Evolutionary conservation across 805 yeast genomes (phyloP).

Genomic region (Starmerella riodocensis): DNA sequence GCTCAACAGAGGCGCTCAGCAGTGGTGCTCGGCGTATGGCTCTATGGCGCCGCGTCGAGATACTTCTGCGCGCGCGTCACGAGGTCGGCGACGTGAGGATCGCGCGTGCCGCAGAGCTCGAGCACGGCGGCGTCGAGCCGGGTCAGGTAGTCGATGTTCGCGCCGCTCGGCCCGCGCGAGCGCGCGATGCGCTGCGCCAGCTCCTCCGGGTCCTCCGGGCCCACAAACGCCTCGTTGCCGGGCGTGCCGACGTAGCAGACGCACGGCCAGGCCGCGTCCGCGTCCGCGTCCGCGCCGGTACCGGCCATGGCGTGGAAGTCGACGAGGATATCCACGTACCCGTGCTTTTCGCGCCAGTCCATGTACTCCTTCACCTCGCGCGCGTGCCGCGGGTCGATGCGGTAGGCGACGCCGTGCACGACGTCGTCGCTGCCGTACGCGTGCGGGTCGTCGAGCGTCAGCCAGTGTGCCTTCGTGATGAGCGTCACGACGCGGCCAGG

Average conservation of each 20-base stretch:
- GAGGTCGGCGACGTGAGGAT: conserved; percentile 34
- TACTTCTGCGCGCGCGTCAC: conserved; percentile 25
- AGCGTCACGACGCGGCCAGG: conserved; percentile 88
- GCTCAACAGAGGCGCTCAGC: no score
- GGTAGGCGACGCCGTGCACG: conserved; percentile 73
- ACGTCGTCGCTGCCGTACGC: conserved; percentile 28
- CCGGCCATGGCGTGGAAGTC: conserved; percentile 41
- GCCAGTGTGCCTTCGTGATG: conserved; percentile 42
- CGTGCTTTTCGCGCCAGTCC: conserved; percentile 79
- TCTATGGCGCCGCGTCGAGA: no score
- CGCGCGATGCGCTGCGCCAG: conserved; percentile 50
- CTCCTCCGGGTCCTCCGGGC: conserved; percentile 50
- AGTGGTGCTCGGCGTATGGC: no score
- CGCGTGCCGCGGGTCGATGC: conserved; percentile 54
- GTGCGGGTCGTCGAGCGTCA: conserved; percentile 35
- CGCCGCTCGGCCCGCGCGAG: conserved; percentile 69
- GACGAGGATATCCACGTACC: conserved; percentile 59
- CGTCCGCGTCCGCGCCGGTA: conserved; percentile 16
- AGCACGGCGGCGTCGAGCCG: conserved; percentile 39
- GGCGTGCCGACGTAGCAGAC: conserved; percentile 72
- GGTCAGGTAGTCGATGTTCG: conserved; percentile 56
- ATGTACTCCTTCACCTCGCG: conserved; percentile 51
- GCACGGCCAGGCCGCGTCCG: conserved; percentile 34
- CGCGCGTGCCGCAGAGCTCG: conserved; percentile 30
- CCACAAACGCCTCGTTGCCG: conserved; percentile 69